These are phyloP conservation scores for Diplodia scrobiculata DNA, from an alignment of 2,329 filamentous ascomycete genomes.

Conservation along the genomic window DNA sequence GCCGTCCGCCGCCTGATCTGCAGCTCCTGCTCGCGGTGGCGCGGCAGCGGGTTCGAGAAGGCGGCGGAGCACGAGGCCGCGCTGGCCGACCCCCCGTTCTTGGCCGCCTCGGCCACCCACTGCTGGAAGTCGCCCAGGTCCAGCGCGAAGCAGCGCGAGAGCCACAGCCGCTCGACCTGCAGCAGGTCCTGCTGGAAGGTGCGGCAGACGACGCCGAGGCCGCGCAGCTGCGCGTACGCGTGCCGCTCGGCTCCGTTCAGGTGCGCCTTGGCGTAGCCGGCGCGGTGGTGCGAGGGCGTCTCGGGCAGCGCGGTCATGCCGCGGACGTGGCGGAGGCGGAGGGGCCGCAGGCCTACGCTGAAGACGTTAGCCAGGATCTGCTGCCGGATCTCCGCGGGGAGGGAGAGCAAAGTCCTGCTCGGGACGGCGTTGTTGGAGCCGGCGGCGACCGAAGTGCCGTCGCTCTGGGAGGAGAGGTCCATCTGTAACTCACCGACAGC, in stretches of 20 bases:
- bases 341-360: not conserved
- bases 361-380: not conserved
- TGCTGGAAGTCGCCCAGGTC: not conserved
- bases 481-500: not conserved
- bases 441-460: too few relatives aligned
- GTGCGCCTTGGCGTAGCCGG: not conserved
- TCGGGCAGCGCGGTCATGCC: not conserved
- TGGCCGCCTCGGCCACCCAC: not conserved
- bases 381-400: not conserved
- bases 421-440: not conserved
- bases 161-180: not conserved
- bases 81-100: too few relatives aligned
- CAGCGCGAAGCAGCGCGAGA: not conserved
- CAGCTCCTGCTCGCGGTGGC: too few relatives aligned
- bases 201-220: not conserved
- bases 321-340: not conserved
- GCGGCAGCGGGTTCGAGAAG: too few relatives aligned
- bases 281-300: not conserved
- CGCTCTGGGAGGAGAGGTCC: not conserved
- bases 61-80: too few relatives aligned
- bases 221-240: not conserved
- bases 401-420: not conserved
- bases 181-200: not conserved
- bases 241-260: not conserved
- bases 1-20: too few relatives aligned